Evolutionary conservation across 495 filamentous ascomycete genomes (phyloP).

Genomic region (Penicillium nucicola): DNA sequence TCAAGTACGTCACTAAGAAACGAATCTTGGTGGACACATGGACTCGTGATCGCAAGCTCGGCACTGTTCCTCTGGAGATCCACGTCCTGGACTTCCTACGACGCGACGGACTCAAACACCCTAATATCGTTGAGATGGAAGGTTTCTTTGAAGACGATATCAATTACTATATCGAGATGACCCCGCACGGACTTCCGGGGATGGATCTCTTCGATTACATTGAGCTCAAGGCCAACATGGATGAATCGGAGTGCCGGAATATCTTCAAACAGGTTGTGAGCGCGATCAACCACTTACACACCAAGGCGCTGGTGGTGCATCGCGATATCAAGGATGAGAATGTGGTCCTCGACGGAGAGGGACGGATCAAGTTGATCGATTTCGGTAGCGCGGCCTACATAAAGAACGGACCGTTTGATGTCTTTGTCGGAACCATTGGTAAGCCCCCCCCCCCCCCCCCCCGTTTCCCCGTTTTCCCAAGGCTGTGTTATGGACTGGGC

Average conservation of each 20-base stretch:
- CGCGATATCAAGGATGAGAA: conserved; percentile 99
- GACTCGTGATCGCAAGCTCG: conserved; percentile 89
- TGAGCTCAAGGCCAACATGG: conserved; percentile 94
- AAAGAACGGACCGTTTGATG: conserved; percentile 97
- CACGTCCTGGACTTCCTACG: conserved; percentile 95
- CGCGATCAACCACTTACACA: conserved; percentile 88
- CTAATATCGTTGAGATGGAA: conserved; percentile 97
- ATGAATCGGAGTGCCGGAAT: conserved; percentile 86
- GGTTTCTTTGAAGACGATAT: conserved; percentile 98
- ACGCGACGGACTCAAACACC: conserved; percentile 79
- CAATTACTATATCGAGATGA: conserved; percentile 99
- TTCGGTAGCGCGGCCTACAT: conserved; percentile 98
- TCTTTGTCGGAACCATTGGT: conserved; percentile 99
- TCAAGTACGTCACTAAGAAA: conserved; percentile 97
- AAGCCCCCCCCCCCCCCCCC: too few relatives aligned
- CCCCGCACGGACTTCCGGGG: conserved; percentile 89
- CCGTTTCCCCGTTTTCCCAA: too few relatives aligned
- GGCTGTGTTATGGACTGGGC: neutral
- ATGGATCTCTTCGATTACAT: conserved; percentile 99
- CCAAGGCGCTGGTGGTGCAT: conserved; percentile 88
- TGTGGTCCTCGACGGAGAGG: conserved; percentile 91
- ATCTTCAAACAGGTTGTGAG: conserved; percentile 92
- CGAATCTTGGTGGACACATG: conserved; percentile 98
- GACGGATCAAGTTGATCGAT: conserved; percentile 94
- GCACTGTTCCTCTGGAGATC: conserved; percentile 97